phyloP scores from a whole-genome alignment of 2,329 filamentous ascomycete genomes.

The Fusarium sp. region DNA sequence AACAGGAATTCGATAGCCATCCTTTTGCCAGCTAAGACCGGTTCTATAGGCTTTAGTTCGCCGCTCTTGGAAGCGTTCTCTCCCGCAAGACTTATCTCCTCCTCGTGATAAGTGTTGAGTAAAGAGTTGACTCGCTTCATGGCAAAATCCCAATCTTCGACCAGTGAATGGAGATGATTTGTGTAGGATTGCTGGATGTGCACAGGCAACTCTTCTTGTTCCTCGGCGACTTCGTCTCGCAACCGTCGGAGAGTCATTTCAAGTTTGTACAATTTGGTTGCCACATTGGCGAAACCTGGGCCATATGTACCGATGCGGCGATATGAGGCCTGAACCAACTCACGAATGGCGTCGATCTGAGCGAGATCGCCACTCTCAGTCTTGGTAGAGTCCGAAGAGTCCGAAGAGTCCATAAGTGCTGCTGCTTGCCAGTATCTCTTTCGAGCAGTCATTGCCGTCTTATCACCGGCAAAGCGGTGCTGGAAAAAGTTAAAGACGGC shows the following conservation, averaged over 20 bases:
- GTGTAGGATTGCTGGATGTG: not conserved
- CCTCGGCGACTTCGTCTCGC: not conserved
- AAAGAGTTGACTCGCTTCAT: not conserved
- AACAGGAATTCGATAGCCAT: accelerated
- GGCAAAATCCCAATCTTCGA: not conserved
- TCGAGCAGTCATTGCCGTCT: conserved; percentile 57
- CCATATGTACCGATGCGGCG: not conserved
- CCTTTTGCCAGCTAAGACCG: not conserved
- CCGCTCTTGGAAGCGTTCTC: not conserved
- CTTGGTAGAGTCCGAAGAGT: not conserved
- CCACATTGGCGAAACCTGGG: not conserved
- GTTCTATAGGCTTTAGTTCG: not conserved
- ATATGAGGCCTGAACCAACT: not conserved
- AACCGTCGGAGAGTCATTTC: not conserved
- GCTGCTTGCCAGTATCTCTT: conserved; percentile 60
- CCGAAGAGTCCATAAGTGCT: not conserved
- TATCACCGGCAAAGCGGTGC: conserved; percentile 66
- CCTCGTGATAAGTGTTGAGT: not conserved
- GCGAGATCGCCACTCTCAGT: not conserved
- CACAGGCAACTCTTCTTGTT: not conserved
- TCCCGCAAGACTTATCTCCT: not conserved
- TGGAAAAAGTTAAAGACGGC: conserved; percentile 88
- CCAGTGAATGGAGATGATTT: not conserved
- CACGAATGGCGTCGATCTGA: not conserved
- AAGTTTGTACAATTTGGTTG: not conserved